phyloP scores from a whole-genome alignment of 1,284 basidiomycete genomes.

The Ganoderma lingzhi region DNA sequence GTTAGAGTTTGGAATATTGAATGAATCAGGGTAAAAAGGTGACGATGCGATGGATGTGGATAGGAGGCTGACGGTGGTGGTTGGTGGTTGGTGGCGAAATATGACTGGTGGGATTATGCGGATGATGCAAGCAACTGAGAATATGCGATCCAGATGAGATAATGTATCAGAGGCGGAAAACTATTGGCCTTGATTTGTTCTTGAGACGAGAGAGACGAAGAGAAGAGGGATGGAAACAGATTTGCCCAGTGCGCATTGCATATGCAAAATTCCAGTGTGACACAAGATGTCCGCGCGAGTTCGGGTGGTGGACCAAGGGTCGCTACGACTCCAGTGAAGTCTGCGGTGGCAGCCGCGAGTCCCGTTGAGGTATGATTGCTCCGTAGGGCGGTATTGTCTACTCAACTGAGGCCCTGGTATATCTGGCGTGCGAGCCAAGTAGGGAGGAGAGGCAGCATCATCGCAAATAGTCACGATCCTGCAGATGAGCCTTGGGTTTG shows the following conservation, averaged over 20 bases:
- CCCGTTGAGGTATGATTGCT: neutral
- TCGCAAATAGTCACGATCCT: conserved; percentile 3
- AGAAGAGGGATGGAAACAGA: neutral
- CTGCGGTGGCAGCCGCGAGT: neutral
- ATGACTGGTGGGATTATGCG: conserved; percentile 16
- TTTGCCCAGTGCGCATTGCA: neutral
- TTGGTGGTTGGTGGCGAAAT: neutral
- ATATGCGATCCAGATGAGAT: conserved; percentile 13
- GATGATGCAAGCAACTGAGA: conserved; percentile 14
- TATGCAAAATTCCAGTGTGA: conserved; percentile 17
- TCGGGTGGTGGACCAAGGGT: neutral
- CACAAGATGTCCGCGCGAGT: conserved; percentile 3
- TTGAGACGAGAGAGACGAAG: conserved; percentile 10
- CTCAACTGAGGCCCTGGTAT: neutral
- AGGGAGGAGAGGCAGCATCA: neutral
- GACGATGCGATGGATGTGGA: conserved; percentile 14
- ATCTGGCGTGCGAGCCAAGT: conserved; percentile 1
- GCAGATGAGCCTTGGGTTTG: neutral
- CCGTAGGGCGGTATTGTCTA: conserved; percentile 2
- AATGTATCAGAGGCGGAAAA: conserved; percentile 31
- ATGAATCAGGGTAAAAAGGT: neutral
- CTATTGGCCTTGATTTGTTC: conserved; percentile 33
- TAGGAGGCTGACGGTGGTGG: conserved; percentile 2
- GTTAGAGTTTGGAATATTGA: conserved; percentile 7
- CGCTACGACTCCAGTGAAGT: neutral